Evolutionary conservation across 1,284 basidiomycete species (phyloP).

Genomic region (Tilletia caries): DNA sequence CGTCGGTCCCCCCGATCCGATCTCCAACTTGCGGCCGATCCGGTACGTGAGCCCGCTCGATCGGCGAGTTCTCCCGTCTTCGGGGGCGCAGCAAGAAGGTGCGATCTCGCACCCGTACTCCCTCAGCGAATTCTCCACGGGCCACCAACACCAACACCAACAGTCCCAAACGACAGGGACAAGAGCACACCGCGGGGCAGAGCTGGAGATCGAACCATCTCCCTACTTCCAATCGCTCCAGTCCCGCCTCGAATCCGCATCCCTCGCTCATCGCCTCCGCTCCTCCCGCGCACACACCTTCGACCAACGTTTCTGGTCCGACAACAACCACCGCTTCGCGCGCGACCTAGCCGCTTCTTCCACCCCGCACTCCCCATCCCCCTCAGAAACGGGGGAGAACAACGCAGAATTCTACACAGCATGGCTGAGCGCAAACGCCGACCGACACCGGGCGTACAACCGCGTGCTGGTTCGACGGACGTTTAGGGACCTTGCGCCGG

Average conservation of each 20-base stretch:
- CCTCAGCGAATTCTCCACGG: slow-evolving; percentile 38
- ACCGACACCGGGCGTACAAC: slow-evolving; percentile 44
- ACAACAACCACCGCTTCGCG: slow-evolving; percentile 48
- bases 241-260: slow-evolving; percentile 37
- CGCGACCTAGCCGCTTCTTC: slow-evolving; percentile 30
- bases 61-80: neutral
- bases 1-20: slow-evolving; percentile 44
- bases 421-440: slow-evolving; percentile 44
- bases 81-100: neutral
- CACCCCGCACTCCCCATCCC: neutral
- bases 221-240: slow-evolving; percentile 33
- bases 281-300: slow-evolving; percentile 40
- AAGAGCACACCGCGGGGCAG: neutral
- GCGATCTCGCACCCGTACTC: slow-evolving; percentile 41
- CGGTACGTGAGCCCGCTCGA: slow-evolving; percentile 41
- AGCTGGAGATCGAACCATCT: slow-evolving; percentile 12
- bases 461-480: slow-evolving; percentile 40
- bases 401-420: slow-evolving; percentile 44
- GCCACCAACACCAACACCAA: no score
- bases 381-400: neutral
- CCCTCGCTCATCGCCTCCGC: slow-evolving; percentile 38
- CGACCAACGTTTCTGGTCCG: slow-evolving; percentile 51
- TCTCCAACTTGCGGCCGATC: slow-evolving; percentile 47
- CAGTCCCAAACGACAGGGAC: no score
- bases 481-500: slow-evolving; percentile 32